Base-by-base conservation (phyloP, 495 filamentous ascomycete species). In the Evernia prunastri region DNA sequence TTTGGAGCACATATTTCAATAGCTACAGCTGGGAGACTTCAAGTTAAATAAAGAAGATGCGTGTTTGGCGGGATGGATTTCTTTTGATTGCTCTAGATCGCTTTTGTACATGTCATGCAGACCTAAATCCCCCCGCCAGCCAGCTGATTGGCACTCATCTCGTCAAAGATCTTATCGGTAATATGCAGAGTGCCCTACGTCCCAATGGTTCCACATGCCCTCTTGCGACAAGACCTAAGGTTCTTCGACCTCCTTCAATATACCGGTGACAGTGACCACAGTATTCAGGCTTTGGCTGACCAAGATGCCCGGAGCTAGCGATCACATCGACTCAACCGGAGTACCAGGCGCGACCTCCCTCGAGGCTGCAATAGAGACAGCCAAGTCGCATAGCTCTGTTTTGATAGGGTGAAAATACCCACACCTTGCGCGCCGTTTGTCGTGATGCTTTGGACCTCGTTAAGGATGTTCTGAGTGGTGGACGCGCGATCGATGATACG, bases 21-120 rank as follows among this genome's bases (percentile, higher is more conserved):
- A 35, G 36, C 68, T 77, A 39, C 71, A 77, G 63, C 76, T 76
- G 18, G 77, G 77, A 33, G 76, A 77, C 59, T 78, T 78, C 61
- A 78, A 79, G 70, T 60, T 79, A 36, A 15, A 58, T 2, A 36
- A 18, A 13, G 31, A 15, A 49, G 25, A 27, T 27, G 15, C 9
- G 33, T 6, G 47, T 6, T 53, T 5, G 27, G 47, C 7, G 23
- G 15, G 25, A 15, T 25, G 23, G 31, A 53, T 6, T 31, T 6
- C 6, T 20, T 3, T 43, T 0, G 18, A 43, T 20, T 43, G 40
- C 18, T 18, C 15, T 18, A 20, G 40, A 43, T 20, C 6, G 40
- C 40, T 5, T 43, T 8, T 43, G 40, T 43, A 43, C 40, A 39
- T 8, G 45, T 51, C 23, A 35, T 31, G 36, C 9, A 43, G 40